A percentile compares a stretch with the other conserved stretches of the same genome.
Evolutionary conservation across 164 flowering plant species (phyloP).

Genomic region (Vitis amurensis): DNA sequence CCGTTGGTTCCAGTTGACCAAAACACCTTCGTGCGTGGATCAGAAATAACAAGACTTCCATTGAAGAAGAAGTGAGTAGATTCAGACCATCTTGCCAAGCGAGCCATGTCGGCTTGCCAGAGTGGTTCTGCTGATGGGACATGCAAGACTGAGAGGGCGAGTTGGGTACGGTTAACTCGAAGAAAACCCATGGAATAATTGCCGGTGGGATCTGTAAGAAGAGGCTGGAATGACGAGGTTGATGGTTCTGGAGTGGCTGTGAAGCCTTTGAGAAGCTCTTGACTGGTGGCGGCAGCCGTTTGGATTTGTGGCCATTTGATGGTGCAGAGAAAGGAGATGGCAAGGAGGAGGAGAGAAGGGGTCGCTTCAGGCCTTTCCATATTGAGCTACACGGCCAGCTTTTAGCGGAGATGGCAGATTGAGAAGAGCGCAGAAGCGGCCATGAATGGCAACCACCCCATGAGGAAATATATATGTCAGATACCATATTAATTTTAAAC

Average conservation of each 20-base stretch:
- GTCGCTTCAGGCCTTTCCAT: background rate
- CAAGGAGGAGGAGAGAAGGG: constrained; percentile 5
- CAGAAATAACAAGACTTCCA: constrained; percentile 70
- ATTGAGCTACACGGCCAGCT: background rate
- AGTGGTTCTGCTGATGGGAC: constrained; percentile 52
- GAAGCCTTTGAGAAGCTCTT: constrained; percentile 57
- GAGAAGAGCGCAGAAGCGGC: too few relatives aligned
- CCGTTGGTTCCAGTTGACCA: constrained; percentile 67
- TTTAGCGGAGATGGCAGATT: too few relatives aligned
- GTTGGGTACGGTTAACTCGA: constrained; percentile 45
- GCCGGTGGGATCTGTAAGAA: constrained; percentile 54
- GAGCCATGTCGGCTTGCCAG: constrained; percentile 50
- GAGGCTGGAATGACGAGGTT: constrained; percentile 47
- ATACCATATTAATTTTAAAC: too few relatives aligned
- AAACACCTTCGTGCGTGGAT: constrained; percentile 30
- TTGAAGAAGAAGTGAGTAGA: constrained; percentile 56
- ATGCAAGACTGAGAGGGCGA: constrained; percentile 74
- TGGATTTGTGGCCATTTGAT: background rate
- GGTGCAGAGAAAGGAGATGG: background rate
- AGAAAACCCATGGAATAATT: constrained; percentile 76
- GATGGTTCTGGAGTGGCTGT: constrained; percentile 61
- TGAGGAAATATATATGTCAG: too few relatives aligned
- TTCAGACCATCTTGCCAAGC: constrained; percentile 45
- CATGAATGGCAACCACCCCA: too few relatives aligned
- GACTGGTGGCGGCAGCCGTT: constrained; percentile 5